Conservation (phyloP, 1,139 yeast species). For the Sugiyamaella grinbergsii region DNA sequence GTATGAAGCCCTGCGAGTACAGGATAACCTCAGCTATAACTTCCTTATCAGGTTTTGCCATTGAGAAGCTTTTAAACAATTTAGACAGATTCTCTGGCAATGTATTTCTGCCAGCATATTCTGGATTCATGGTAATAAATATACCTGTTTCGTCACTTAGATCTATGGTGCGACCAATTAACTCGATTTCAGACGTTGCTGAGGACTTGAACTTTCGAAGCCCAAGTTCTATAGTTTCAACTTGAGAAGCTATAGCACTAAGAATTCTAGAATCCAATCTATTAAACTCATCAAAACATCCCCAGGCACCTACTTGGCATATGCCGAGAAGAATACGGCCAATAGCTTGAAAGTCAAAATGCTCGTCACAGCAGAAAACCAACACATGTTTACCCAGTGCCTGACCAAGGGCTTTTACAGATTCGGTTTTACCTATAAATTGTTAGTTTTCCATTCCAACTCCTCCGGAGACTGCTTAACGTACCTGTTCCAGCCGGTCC, state of each 20-base stretch:
- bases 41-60: conserved; percentile 71
- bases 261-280: conserved; percentile 70
- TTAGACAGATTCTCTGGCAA: conserved; percentile 87
- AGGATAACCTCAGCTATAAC: conserved; percentile 73
- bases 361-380: conserved; percentile 89
- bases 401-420: conserved; percentile 81
- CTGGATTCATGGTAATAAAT: conserved; percentile 92
- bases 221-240: conserved; percentile 65
- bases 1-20: conserved; percentile 67
- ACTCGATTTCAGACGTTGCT: conserved; percentile 42
- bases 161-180: conserved; percentile 51
- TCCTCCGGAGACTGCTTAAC: conserved; percentile 1
- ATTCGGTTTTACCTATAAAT: conserved; percentile 66
- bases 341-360: conserved; percentile 81
- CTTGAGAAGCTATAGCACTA: conserved; percentile 84
- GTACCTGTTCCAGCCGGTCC: conserved; percentile 98
- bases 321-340: conserved; percentile 78
- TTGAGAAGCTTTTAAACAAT: conserved; percentile 72
- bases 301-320: conserved; percentile 92
- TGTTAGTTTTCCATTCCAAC: conserved; percentile 19
- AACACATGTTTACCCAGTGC: conserved; percentile 78
- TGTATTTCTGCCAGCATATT: conserved; percentile 77
- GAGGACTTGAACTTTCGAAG: conserved; percentile 24
- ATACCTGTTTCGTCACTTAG: conserved; percentile 60
- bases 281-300: conserved; percentile 95